phyloP scores from a whole-genome alignment of 23 red algal genomes.

The Pyropia haitanensis region DNA sequence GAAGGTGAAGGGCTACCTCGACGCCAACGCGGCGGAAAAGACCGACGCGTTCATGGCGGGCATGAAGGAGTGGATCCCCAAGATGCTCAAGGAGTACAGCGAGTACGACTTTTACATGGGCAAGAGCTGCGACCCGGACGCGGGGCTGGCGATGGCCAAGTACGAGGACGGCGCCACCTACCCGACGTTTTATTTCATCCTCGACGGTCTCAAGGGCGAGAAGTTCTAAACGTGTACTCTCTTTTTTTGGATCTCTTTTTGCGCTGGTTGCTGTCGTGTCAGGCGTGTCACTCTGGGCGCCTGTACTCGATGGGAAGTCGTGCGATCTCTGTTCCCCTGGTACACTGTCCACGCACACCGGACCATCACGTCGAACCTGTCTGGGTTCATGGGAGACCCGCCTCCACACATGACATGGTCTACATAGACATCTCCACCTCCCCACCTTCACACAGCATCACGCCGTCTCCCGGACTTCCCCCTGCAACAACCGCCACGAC shows the following conservation, averaged over 20 bases:
- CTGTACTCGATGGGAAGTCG: neutral
- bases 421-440: too few relatives aligned
- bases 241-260: neutral
- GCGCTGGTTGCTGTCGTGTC: too few relatives aligned
- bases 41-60: constrained; percentile 35
- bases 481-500: neutral
- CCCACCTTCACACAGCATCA: neutral
- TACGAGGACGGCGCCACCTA: constrained; percentile 23
- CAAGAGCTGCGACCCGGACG: constrained; percentile 28
- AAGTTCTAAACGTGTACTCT: constrained; percentile 18
- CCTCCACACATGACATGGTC: too few relatives aligned
- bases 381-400: neutral
- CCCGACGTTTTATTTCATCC: constrained; percentile 41
- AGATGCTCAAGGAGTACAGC: constrained; percentile 44
- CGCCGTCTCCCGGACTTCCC: neutral
- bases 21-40: constrained; percentile 11
- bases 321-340: too few relatives aligned
- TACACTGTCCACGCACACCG: neutral
- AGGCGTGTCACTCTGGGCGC: neutral
- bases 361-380: neutral
- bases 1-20: constrained; percentile 32
- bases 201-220: constrained; percentile 29
- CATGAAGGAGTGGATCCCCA: constrained; percentile 51
- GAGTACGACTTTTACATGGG: constrained; percentile 61
- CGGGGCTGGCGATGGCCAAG: constrained; percentile 23